Conservation (phyloP, 2,329 filamentous ascomycete species). For the Fusarium sp. region DNA sequence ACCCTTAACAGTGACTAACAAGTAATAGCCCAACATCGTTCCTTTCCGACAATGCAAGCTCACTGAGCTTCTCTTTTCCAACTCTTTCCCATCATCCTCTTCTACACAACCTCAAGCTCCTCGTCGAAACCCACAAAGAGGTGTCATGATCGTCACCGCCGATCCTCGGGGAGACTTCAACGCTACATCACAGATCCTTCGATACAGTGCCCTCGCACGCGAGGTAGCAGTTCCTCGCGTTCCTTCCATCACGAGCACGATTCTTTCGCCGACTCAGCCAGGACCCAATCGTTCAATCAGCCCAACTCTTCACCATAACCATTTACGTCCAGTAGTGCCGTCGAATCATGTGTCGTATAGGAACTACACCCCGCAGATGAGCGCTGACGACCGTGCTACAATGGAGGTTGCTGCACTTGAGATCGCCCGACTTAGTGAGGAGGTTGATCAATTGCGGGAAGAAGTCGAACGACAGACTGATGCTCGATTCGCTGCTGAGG, state of each 20-base stretch:
- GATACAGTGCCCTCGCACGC: slow-evolving; percentile 91
- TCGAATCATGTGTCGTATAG: slow-evolving; percentile 54
- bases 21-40: slow-evolving; percentile 73
- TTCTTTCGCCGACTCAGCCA: slow-evolving; percentile 58
- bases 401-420: slow-evolving; percentile 86
- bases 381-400: slow-evolving; percentile 71
- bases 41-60: slow-evolving; percentile 88
- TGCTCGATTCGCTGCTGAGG: slow-evolving; percentile 77
- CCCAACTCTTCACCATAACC: slow-evolving; percentile 54
- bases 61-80: slow-evolving; percentile 87
- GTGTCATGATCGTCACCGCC: slow-evolving; percentile 95
- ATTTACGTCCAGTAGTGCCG: slow-evolving; percentile 57
- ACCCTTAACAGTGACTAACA: slow-evolving; percentile 17
- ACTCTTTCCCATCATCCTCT: slow-evolving; percentile 78
- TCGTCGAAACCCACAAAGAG: slow-evolving; percentile 81
- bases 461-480: slow-evolving; percentile 73
- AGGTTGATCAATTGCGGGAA: slow-evolving; percentile 79
- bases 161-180: slow-evolving; percentile 96
- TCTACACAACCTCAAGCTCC: slow-evolving; percentile 52
- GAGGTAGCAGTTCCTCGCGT: slow-evolving; percentile 93
- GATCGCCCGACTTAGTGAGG: slow-evolving; percentile 77
- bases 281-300: slow-evolving; percentile 45
- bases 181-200: slow-evolving; percentile 93
- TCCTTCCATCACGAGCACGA: slow-evolving; percentile 82
- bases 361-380: slow-evolving; percentile 56